A percentile compares a stretch with the other conserved stretches of the same genome.
These are phyloP conservation scores for Aspergillus fructus DNA, from an alignment of 2,329 filamentous ascomycete genomes.

Conservation along the genomic window DNA sequence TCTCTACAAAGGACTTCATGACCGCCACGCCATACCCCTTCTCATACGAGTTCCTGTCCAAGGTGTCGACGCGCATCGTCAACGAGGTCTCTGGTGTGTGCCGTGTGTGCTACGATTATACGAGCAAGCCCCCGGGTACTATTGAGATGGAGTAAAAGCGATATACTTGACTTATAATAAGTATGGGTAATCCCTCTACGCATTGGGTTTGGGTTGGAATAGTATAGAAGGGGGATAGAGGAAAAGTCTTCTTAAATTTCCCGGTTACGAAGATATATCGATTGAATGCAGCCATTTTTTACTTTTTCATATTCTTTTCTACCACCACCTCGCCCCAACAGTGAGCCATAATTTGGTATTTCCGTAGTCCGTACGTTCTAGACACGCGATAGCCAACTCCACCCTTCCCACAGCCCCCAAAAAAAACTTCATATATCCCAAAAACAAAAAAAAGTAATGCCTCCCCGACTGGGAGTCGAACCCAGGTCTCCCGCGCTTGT, in stretches of 20 bases:
- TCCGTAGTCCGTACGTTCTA: background rate
- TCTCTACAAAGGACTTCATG: constrained; percentile 70
- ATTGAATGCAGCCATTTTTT: background rate
- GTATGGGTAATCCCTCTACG: background rate
- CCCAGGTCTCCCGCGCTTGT: constrained; percentile 16
- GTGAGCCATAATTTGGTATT: too few species aligned
- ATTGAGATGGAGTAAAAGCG: constrained; percentile 68
- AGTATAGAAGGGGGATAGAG: background rate
- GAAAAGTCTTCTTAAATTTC: background rate
- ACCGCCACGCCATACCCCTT: constrained; percentile 70
- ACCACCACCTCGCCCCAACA: background rate
- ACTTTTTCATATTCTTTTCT: background rate
- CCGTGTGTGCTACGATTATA: constrained; percentile 43
- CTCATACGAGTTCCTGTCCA: constrained; percentile 62
- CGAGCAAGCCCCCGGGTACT: constrained; percentile 68
- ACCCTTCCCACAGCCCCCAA: background rate
- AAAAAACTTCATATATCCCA: background rate
- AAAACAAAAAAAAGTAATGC: background rate
- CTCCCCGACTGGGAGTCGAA: constrained; percentile 16
- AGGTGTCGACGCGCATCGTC: constrained; percentile 66
- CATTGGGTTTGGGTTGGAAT: too few species aligned
- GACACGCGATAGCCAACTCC: background rate
- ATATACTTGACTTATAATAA: too few species aligned
- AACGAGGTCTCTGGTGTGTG: constrained; percentile 69
- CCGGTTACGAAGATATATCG: background rate